These are phyloP conservation scores for Didymella segeticola DNA, from an alignment of 2,329 filamentous ascomycete species.

Conservation along the genomic window DNA sequence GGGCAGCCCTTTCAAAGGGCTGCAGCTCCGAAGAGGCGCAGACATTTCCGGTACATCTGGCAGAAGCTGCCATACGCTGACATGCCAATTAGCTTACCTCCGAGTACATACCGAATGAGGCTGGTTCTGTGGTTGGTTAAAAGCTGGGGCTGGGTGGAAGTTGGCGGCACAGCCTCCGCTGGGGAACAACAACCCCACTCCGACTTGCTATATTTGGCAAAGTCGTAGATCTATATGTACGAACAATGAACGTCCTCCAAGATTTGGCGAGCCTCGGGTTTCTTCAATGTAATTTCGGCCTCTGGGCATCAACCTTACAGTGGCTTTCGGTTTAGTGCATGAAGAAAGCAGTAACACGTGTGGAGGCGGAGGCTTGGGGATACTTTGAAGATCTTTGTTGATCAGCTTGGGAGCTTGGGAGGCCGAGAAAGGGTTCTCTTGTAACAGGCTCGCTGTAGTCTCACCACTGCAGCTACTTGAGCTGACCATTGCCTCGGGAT, in stretches of 20 bases:
- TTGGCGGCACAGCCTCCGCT: conserved; percentile 32
- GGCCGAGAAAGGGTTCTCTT: neutral
- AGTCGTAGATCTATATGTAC: conserved; percentile 1
- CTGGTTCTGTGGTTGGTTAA: conserved; percentile 30
- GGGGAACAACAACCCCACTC: conserved; percentile 14
- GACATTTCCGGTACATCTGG: conserved; percentile 22
- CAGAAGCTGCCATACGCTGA: conserved; percentile 26
- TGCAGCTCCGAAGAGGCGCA: conserved; percentile 30
- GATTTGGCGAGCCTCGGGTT: neutral
- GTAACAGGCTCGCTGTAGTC: neutral
- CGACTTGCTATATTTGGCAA: conserved; percentile 22
- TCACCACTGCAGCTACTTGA: conserved; percentile 5
- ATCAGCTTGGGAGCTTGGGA: neutral
- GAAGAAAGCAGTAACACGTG: neutral
- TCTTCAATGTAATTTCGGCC: neutral
- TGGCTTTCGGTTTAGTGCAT: neutral
- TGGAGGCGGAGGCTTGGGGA: neutral
- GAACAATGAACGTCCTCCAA: conserved; percentile 1
- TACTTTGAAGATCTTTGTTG: neutral
- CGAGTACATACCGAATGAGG: conserved; percentile 21
- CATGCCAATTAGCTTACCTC: conserved; percentile 29
- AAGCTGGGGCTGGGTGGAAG: conserved; percentile 15
- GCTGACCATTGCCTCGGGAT: conserved; percentile 2
- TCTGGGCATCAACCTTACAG: neutral
- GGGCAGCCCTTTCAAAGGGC: conserved; percentile 16